phyloP scores from a whole-genome alignment of 495 filamentous ascomycete species.

The Xylaria sp. region DNA sequence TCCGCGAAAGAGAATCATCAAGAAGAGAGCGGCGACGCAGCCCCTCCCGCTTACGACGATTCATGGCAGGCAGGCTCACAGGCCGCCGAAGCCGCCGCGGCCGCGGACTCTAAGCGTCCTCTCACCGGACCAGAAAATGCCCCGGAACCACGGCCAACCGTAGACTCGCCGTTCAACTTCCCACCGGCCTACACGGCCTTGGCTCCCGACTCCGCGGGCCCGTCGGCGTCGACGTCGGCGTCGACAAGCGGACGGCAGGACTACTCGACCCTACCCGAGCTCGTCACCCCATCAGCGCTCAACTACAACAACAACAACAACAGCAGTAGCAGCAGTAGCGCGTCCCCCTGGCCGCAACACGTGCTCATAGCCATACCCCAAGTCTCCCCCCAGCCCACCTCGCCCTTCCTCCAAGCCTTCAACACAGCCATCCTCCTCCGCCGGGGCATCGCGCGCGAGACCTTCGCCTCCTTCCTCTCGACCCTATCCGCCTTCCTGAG shows the following conservation, averaged over 20 bases:
- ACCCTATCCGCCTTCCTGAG: slow-evolving; percentile 38
- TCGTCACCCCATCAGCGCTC: background rate
- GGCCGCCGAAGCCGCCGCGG: background rate
- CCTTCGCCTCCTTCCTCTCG: slow-evolving; percentile 36
- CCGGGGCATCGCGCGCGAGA: slow-evolving; percentile 32
- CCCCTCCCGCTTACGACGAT: slow-evolving; percentile 22
- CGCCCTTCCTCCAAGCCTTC: slow-evolving; percentile 36
- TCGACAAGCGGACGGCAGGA: background rate
- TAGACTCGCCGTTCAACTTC: slow-evolving; percentile 37
- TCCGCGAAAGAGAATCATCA: background rate
- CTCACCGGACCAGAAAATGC: slow-evolving; percentile 2
- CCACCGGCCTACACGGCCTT: slow-evolving; percentile 24
- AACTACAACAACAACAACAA: slow-evolving; percentile 3
- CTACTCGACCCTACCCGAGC: slow-evolving; percentile 9
- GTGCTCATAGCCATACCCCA: slow-evolving; percentile 39
- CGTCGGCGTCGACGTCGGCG: slow-evolving; percentile 16
- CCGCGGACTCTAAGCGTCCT: slow-evolving; percentile 13
- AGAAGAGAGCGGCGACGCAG: background rate
- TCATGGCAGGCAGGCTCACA: slow-evolving; percentile 13
- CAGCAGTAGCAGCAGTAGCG: background rate
- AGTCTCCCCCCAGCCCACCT: slow-evolving; percentile 23
- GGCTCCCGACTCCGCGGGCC: background rate
- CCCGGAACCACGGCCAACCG: slow-evolving; percentile 20
- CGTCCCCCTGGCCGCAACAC: background rate
- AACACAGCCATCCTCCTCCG: slow-evolving; percentile 27